Evolutionary conservation across 805 yeast genomes (phyloP).

Genomic region (Yarrowia sp.): DNA sequence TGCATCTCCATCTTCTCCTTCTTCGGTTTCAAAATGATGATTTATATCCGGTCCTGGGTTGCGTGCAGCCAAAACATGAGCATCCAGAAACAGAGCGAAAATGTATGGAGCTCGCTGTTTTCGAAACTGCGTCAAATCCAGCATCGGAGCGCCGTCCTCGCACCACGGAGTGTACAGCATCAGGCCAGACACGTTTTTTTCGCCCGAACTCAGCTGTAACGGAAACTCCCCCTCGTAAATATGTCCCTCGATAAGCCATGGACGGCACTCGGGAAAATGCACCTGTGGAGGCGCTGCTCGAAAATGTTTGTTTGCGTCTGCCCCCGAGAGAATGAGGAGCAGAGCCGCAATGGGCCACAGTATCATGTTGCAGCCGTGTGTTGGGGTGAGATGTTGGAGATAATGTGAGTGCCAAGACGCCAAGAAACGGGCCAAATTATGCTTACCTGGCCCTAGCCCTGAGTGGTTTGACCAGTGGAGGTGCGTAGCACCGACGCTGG

Average conservation of each 20-base stretch:
- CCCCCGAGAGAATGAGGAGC: background rate
- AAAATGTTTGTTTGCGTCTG: slow-evolving; percentile 18
- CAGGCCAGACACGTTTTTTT: background rate
- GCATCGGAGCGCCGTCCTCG: slow-evolving; percentile 1
- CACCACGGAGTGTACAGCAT: background rate
- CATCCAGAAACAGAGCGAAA: slow-evolving; percentile 11
- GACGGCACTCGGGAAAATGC: slow-evolving; percentile 8
- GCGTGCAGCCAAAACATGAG: background rate
- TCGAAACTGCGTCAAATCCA: slow-evolving; percentile 15
- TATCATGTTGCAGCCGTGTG: background rate
- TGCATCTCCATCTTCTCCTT: background rate
- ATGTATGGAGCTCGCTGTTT: background rate
- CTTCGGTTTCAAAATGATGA: background rate
- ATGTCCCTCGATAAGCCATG: slow-evolving; percentile 8
- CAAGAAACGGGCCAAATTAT: slow-evolving; percentile 26
- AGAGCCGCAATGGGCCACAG: slow-evolving; percentile 23
- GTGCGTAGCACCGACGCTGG: background rate
- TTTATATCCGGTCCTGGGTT: background rate
- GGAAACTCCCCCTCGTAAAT: slow-evolving; percentile 1
- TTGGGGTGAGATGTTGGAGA: background rate
- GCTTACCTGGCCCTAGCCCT: slow-evolving; percentile 14
- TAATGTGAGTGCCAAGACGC: slow-evolving; percentile 19
- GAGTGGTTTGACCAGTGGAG: background rate
- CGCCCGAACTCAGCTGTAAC: background rate
- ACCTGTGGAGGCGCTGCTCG: slow-evolving; percentile 6